These are phyloP conservation scores for Mucuna pruriens DNA, from an alignment of 306 rosid species.

Conservation along the genomic window DNA sequence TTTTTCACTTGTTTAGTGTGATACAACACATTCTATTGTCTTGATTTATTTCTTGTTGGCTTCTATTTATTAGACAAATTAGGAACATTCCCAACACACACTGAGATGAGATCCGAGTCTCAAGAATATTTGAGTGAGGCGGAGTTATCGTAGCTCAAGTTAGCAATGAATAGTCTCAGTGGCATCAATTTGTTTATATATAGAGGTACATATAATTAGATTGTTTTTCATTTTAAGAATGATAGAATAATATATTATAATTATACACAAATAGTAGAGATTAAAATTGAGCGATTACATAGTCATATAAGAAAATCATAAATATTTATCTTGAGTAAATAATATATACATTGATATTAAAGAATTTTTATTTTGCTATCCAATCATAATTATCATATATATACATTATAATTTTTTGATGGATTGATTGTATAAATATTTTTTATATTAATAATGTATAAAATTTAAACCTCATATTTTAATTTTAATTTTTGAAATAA, in stretches of 20 bases:
- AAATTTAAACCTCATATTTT: too few relatives aligned
- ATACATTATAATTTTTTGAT: too few relatives aligned
- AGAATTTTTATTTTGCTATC: too few relatives aligned
- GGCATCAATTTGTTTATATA: neutral
- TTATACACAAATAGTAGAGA: neutral
- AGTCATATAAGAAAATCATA: neutral
- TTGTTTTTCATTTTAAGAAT: neutral
- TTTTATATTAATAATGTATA: too few relatives aligned
- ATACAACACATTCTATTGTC: neutral
- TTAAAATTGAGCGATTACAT: neutral
- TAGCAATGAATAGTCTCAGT: neutral
- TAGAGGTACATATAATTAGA: neutral
- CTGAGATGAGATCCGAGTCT: conserved; percentile 28
- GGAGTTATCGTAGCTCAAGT: conserved; percentile 24
- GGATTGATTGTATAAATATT: too few relatives aligned
- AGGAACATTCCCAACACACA: neutral
- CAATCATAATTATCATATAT: too few relatives aligned
- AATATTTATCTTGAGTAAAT: neutral
- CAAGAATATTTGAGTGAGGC: neutral
- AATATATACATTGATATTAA: too few relatives aligned
- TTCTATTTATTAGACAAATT: neutral
- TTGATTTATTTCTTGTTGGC: neutral
- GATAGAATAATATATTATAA: neutral
- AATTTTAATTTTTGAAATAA: neutral
- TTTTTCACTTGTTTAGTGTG: conserved; percentile 26